These are phyloP conservation scores for Termitomyces sp. DNA, from an alignment of 768 basidiomycete genomes.

Conservation along the genomic window DNA sequence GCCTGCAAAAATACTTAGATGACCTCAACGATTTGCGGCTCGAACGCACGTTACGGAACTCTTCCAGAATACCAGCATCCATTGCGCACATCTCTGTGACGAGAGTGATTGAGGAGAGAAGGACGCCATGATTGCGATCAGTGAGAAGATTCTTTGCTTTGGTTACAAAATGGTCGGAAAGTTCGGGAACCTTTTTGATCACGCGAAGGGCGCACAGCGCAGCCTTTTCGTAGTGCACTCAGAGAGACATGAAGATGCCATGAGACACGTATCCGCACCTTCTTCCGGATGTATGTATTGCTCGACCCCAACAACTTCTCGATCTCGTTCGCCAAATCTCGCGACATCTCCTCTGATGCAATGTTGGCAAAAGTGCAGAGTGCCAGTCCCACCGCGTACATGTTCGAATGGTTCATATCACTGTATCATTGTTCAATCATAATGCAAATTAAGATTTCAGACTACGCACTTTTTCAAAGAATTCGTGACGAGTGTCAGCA, in stretches of 20 bases:
- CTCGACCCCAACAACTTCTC: constrained; percentile 96
- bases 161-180: constrained; percentile 84
- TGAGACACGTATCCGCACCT: constrained; percentile 49
- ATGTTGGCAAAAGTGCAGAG: constrained; percentile 99
- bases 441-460: background rate
- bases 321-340: constrained; percentile 96
- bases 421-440: constrained; percentile 32
- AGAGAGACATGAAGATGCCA: background rate
- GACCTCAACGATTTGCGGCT: background rate
- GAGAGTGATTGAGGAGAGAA: constrained; percentile 90
- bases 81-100: constrained; percentile 91
- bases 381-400: constrained; percentile 96
- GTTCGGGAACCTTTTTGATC: constrained; percentile 93
- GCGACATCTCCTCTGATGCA: constrained; percentile 98
- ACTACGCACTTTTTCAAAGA: constrained; percentile 88
- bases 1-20: constrained; percentile 42
- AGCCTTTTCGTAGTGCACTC: constrained; percentile 48
- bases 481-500: constrained; percentile 95
- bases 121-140: constrained; percentile 95
- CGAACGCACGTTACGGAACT: constrained; percentile 79
- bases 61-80: constrained; percentile 66
- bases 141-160: constrained; percentile 90
- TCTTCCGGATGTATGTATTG: constrained; percentile 98
- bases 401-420: constrained; percentile 99
- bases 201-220: constrained; percentile 92